Conservation (phyloP, 2,329 filamentous ascomycete genomes). For the Clonostachys rosea region DNA sequence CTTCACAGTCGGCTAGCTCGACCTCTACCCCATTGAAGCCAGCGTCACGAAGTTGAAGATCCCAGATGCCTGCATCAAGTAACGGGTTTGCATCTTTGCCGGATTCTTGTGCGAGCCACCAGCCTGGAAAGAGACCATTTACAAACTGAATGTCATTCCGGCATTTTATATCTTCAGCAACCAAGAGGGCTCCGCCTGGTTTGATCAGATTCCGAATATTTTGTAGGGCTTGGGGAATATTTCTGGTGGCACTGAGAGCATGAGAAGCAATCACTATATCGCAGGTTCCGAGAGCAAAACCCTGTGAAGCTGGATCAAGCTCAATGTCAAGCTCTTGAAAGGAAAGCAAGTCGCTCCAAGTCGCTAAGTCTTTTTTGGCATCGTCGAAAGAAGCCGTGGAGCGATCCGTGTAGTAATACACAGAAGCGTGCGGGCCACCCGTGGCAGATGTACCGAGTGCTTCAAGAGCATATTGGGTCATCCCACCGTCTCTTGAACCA, state of each 20-base stretch:
- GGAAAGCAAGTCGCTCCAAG: constrained; percentile 11
- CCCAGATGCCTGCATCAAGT: no score
- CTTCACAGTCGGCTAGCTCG: no score
- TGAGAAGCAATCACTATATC: constrained; percentile 1
- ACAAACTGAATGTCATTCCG: no score
- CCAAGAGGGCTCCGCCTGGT: constrained; percentile 2
- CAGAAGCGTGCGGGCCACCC: no score
- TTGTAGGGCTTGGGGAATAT: not conserved
- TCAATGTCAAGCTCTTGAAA: constrained; percentile 9
- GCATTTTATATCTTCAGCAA: not conserved
- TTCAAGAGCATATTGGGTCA: constrained; percentile 17
- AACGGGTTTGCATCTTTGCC: no score
- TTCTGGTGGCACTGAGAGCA: not conserved
- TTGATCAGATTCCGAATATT: constrained; percentile 2
- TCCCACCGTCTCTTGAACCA: constrained; percentile 21
- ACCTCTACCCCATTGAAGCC: no score
- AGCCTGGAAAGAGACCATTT: no score
- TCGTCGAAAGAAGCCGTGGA: constrained; percentile 28
- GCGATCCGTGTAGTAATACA: constrained; percentile 40
- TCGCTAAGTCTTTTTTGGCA: constrained; percentile 11
- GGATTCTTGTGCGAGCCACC: no score
- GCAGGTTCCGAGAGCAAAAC: not conserved
- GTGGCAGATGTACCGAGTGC: not conserved
- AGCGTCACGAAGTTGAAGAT: no score
- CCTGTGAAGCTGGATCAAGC: not conserved